Evolutionary conservation across 129 eudicot genomes (phyloP), one percentile per base, ranked within the genome.

Genomic region (Silybum marianum): DNA sequence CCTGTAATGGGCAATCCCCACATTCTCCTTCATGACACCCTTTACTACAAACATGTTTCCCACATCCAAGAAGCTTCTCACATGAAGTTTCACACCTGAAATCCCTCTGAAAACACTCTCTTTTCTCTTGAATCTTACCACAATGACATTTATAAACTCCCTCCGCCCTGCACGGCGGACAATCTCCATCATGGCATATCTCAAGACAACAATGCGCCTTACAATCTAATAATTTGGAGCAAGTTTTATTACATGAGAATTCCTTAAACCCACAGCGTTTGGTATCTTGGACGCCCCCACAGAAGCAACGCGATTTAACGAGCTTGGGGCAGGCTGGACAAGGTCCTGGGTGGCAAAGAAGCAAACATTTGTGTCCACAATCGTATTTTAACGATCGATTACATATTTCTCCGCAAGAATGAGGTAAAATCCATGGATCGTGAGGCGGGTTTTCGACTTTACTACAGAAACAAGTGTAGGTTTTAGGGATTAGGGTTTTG

Each of bases 271-370:
- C 99, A n/a, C 99, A 95, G 6, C 99, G 82, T 74, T 84, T 88
- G 6, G 80, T 88, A 85, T 95, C 99, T 44, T 87, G 88, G 3
- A 86, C 60, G 30, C 87, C 90, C 10, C 99, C 98, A 72, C 99
- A 95, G 74, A 86, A 95, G 74, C 99, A 95, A 25, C 87, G 77
- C 6, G 83, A 54, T 81, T 85, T 91, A 13, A 95, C 93, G 34
- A 95, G 79, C 81, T 93, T 93, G 1, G 99, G 99, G 84, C 99
- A 95, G 1, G 99, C 80, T n/a, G 99, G 98, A 80, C 99, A 95
- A 1, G 98, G 97, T 2, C 99, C 98, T 0, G 98, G 99, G 77
- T 95, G 99, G 71, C 99, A 95, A 72, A 95, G 75, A 81, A 95
- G 81, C 84, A 95, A 81, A 81, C 99, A 95, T 24, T 39, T 68